phyloP scores from a whole-genome alignment of 495 filamentous ascomycete genomes.

The Hyaloscypha bicolor region DNA sequence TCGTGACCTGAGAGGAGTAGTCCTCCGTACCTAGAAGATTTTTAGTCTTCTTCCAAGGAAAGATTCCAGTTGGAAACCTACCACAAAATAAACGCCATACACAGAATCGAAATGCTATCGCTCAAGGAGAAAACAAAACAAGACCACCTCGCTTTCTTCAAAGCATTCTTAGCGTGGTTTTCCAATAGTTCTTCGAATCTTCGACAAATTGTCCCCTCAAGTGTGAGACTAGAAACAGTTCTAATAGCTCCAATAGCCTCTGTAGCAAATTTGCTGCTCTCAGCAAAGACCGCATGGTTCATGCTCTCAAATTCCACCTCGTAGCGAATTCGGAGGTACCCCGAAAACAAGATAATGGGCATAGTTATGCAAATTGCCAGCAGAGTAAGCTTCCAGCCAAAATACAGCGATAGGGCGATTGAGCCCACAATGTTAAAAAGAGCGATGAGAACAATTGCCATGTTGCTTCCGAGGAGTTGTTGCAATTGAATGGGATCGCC shows the following conservation, averaged over 20 bases:
- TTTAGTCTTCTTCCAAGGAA: background rate
- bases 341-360: conserved; percentile 52
- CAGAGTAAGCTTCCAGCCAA: conserved; percentile 55
- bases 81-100: conserved; percentile 63
- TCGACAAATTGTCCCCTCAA: conserved; percentile 50
- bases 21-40: conserved; percentile 38
- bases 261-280: conserved; percentile 58
- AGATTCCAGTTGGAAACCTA: conserved; percentile 36
- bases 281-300: conserved; percentile 53
- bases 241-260: conserved; percentile 59
- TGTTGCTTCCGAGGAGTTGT: conserved; percentile 58
- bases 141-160: conserved; percentile 52
- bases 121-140: conserved; percentile 53
- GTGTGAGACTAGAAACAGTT: conserved; percentile 56
- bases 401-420: conserved; percentile 52
- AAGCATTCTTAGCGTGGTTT: conserved; percentile 52
- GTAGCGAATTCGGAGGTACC: conserved; percentile 54
- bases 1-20: conserved; percentile 33
- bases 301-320: conserved; percentile 55
- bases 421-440: conserved; percentile 52
- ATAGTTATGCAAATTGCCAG: conserved; percentile 50
- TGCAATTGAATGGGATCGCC: conserved; percentile 63
- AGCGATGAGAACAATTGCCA: conserved; percentile 40
- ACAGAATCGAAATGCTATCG: conserved; percentile 56
- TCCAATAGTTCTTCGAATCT: conserved; percentile 53